Conservation (phyloP, 805 yeast species). For the Metschnikowia koreensis region DNA sequence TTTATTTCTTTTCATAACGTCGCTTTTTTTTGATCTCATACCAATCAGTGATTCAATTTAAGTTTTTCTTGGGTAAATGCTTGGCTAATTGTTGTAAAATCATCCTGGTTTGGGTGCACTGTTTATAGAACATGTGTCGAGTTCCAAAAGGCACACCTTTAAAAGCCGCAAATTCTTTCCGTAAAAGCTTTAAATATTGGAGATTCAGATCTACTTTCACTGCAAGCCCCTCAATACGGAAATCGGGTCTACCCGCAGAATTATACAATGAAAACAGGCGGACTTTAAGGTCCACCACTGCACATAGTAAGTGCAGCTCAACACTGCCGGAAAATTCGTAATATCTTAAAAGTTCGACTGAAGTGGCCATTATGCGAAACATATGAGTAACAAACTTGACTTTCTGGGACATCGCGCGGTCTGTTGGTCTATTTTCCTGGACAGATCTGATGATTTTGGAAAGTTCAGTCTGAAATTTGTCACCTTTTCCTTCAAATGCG, state of each 20-base stretch:
- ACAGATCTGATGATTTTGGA: neutral
- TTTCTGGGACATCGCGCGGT: neutral
- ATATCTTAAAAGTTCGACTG: constrained; percentile 5
- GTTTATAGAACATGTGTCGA: neutral
- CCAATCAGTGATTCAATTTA: too few species aligned
- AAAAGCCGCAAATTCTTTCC: neutral
- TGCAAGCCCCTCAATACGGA: neutral
- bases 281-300: constrained; percentile 4
- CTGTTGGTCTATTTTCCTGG: too few species aligned
- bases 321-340: neutral
- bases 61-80: neutral
- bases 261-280: neutral
- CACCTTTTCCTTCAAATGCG: neutral
- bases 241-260: constrained; percentile 1
- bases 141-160: neutral
- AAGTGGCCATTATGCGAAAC: neutral
- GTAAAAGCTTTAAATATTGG: neutral
- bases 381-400: neutral
- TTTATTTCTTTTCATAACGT: too few species aligned
- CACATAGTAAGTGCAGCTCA: neutral
- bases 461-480: neutral
- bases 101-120: neutral
- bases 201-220: neutral
- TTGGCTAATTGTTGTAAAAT: neutral
- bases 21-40: too few species aligned